Conservation (phyloP, 176 grass and related monocot species). For the Paspalum vaginatum region DNA sequence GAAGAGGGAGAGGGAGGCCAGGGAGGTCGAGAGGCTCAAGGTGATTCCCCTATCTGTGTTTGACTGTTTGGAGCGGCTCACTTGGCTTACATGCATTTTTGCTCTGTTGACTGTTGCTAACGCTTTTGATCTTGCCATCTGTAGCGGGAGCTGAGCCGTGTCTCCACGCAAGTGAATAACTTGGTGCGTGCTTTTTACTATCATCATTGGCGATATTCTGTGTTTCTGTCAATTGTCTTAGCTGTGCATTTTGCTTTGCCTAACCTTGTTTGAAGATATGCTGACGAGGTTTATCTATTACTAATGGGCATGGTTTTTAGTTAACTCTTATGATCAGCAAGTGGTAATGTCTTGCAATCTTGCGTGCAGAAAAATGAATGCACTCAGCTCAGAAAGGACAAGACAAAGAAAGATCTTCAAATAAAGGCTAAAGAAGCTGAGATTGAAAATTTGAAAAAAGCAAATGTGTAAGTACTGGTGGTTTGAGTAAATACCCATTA, state of each 20-base stretch:
- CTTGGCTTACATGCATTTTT: slow-evolving; percentile 6
- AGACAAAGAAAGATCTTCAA: slow-evolving; percentile 63
- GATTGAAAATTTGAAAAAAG: slow-evolving; percentile 62
- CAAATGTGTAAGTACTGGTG: slow-evolving; percentile 49
- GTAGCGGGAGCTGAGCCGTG: slow-evolving; percentile 61
- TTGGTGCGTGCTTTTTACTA: slow-evolving; percentile 47
- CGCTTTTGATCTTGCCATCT: not conserved
- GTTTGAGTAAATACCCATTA: slow-evolving; percentile 26
- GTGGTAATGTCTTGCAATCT: slow-evolving; percentile 9
- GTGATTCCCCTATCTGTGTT: slow-evolving; percentile 22
- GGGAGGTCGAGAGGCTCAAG: slow-evolving; percentile 70
- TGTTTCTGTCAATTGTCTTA: not conserved
- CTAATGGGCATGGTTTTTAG: not conserved
- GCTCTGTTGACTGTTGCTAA: not conserved
- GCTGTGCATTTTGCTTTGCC: slow-evolving; percentile 9
- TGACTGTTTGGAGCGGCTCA: not conserved
- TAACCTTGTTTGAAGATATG: not conserved
- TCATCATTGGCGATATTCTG: not conserved
- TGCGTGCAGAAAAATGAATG: slow-evolving; percentile 69
- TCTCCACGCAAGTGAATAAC: slow-evolving; percentile 52
- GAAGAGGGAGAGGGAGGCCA: slow-evolving; percentile 42
- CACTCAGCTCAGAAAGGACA: slow-evolving; percentile 61
- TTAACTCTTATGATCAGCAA: not conserved
- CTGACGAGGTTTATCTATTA: not conserved
- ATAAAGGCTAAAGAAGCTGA: slow-evolving; percentile 76